phyloP scores from a whole-genome alignment of 306 rosid genomes.

The Castanospermum australe region DNA sequence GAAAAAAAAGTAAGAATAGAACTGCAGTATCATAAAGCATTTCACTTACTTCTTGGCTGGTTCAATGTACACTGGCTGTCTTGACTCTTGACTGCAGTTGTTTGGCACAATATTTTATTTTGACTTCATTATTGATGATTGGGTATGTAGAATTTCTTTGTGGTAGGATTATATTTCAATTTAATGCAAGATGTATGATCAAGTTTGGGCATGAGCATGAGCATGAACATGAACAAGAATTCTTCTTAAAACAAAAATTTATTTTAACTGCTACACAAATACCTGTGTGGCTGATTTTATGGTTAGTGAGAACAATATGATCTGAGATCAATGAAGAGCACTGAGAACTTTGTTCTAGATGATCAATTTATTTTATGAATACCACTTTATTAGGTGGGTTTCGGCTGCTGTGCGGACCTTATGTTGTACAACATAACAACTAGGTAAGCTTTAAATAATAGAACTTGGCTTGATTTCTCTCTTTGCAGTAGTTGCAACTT shows the following conservation, averaged over 20 bases:
- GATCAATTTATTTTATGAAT: not conserved
- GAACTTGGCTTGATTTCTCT: slow-evolving; percentile 3
- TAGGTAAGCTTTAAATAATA: not conserved
- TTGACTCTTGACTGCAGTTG: not conserved
- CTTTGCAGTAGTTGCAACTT: not conserved
- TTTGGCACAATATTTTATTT: not conserved
- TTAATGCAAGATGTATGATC: not conserved
- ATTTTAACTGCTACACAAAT: not conserved
- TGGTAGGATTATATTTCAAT: not conserved
- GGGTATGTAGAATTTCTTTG: not conserved
- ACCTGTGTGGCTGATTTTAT: not conserved
- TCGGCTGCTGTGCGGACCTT: not conserved
- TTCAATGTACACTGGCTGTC: slow-evolving; percentile 1
- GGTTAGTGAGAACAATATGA: not conserved
- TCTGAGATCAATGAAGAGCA: not conserved
- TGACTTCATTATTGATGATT: slow-evolving; percentile 8
- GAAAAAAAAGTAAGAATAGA: not conserved
- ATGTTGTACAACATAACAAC: not conserved
- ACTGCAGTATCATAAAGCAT: not conserved
- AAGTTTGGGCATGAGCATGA: no score
- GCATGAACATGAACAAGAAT: not conserved
- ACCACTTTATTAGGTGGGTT: not conserved
- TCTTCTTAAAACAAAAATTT: not conserved
- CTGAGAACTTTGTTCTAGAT: not conserved
- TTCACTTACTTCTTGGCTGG: not conserved